Base-by-base conservation (phyloP, 2,329 filamentous ascomycete genomes). In the Botryosphaeria agaves region DNA sequence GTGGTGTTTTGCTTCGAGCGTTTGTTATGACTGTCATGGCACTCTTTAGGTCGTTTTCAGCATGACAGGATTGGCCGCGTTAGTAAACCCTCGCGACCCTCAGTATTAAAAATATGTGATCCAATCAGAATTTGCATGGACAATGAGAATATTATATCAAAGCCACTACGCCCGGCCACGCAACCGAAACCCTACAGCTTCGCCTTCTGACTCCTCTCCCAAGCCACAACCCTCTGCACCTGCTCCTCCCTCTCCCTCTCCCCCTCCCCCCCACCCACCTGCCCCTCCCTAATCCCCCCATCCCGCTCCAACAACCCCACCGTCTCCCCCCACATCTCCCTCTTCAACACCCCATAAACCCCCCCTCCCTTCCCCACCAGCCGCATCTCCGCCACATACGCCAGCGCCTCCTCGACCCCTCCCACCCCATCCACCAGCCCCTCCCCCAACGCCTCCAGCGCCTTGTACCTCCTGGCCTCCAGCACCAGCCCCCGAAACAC, bases 241-340 rank as follows among this genome's bases (percentile, higher is more conserved):
- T 36, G 35, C 29, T 23, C 32, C 30, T 21, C 31, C 30, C 26
- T 32, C 29, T 46, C 45, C 18, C 33, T 35, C 29, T 56, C 56
- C 3, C 49, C 50, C 24, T 44, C 43, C 28, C 56, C 48, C 18
- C 72, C 64, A 37, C 62, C 59, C 15, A 42, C 46, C 26, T 52
- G 44, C 38, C 49, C 49, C 21, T 39, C 39, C 20, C 51, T 45
- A 17, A 61, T 67, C 40, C 62, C 56, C 17, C 54, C 55, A 33
- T 66, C 59, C 3, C 56, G 56, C 33, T 65, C 65, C 39, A 84
- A 48, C 41, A 71, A 57, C 11, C 51, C 63, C 19, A 83, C 47
- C 5, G 69, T 66, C 46, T 78, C 71, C 14, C 69, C 61, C 51
- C 76, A 83, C 70, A 87, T 76, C 55, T 85, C 80, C 36, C 63